Evolutionary conservation across 164 flowering plant genomes (phyloP).

Genomic region (Kingdonia uniflora): DNA sequence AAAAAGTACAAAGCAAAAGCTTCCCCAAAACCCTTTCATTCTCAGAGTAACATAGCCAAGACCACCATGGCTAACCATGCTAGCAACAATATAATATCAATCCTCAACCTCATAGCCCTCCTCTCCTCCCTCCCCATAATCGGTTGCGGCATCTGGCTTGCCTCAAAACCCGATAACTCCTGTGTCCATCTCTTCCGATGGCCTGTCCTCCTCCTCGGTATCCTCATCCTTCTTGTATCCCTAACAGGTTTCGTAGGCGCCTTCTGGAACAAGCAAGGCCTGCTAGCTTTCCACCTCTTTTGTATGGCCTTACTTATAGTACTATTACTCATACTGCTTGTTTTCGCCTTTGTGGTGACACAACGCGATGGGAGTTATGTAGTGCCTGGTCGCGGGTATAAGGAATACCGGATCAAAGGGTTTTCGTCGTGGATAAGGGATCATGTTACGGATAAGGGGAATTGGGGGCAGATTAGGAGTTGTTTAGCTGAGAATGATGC

Average conservation of each 20-base stretch:
- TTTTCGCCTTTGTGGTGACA: slow-evolving; percentile 75
- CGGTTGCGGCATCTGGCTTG: slow-evolving; percentile 77
- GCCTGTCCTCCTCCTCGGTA: slow-evolving; percentile 69
- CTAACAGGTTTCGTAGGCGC: slow-evolving; percentile 84
- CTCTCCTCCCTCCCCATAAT: slow-evolving; percentile 75
- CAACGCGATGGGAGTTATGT: slow-evolving; percentile 43
- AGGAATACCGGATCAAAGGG: slow-evolving; percentile 58
- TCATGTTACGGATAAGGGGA: slow-evolving; percentile 31
- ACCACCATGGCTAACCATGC: slow-evolving; percentile 9
- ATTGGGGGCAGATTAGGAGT: slow-evolving; percentile 58
- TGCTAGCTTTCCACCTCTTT: slow-evolving; percentile 61
- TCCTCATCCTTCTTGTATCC: slow-evolving; percentile 61
- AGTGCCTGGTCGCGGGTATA: slow-evolving; percentile 48
- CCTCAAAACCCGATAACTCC: slow-evolving; percentile 68
- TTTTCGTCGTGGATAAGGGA: slow-evolving; percentile 66
- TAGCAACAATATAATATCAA: slow-evolving; percentile 68
- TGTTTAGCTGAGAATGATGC: slow-evolving; percentile 45
- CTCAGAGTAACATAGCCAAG: too few species aligned
- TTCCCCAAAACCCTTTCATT: too few species aligned
- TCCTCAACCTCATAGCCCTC: slow-evolving; percentile 68
- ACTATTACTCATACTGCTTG: slow-evolving; percentile 44
- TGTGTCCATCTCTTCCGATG: slow-evolving; percentile 68
- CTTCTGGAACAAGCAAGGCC: slow-evolving; percentile 56
- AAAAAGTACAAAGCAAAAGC: too few species aligned
- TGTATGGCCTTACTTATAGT: slow-evolving; percentile 63